Base-by-base conservation (phyloP, 2,329 filamentous ascomycete species). In the Sporothrix curviconia region DNA sequence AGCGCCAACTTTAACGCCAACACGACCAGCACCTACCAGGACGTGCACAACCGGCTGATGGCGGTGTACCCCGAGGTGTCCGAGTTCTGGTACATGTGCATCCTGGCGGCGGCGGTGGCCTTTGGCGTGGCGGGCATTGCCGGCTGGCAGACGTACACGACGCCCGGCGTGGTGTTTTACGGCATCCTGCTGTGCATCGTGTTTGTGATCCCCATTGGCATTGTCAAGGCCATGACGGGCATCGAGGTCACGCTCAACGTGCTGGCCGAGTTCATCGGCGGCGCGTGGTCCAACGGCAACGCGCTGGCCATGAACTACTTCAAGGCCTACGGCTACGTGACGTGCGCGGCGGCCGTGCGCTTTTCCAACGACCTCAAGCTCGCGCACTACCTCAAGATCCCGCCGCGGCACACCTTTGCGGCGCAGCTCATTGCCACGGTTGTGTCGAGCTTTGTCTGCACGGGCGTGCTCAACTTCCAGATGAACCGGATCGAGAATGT, bases 281-380 rank as follows among this genome's bases (percentile, higher is more conserved):
- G 78, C n/a, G 76, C 74, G 74, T 70, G 61, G 74, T 78, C 9
- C 72, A 75, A 17, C 28, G 78, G 78, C 30, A 78, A 79, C 54
- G 76, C 77, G 0, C 64, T 79, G 55, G 76, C 75, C 52, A 79
- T 80, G 75, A 80, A 78, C 68, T 78, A 74, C 63, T 79, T 81
- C 72, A 80, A 80, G 70, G 30, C 55, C 28, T 61, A 60, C 22
- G 56, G 61, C 17, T 57, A n/a, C 60, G 64, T 51, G 11, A 56
- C 55, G 63, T 39, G 44, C 37, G 37, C 43, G 32, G 56, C 66
- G 4, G 64, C 51, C 24, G 25, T 69, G 11, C 65, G 64, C 55
- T 68, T 65, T 55, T 63, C 61, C 28, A 64, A 65, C 40, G 59
- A 63, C 42, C 42, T 62, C 65, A 69, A 69, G 64, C 62, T 69